Evolutionary conservation across 2,329 filamentous ascomycete species (phyloP).

Genomic region (Alternaria gaisen): DNA sequence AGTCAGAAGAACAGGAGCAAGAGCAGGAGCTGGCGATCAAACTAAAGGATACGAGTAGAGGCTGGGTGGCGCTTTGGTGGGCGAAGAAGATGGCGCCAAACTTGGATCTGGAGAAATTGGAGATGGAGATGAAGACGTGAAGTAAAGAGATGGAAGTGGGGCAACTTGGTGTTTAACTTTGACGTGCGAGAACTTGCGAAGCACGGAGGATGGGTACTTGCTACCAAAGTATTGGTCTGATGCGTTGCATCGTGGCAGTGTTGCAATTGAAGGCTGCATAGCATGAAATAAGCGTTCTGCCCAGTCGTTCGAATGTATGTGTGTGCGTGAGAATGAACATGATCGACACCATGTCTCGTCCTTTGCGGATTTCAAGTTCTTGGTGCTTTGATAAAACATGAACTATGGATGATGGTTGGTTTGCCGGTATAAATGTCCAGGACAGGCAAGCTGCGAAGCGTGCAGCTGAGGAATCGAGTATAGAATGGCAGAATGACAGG

Average conservation of each 20-base stretch:
- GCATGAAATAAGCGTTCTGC: background rate
- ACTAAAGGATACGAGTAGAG: slow-evolving; percentile 10
- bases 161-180: background rate
- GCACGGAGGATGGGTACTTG: background rate
- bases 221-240: background rate
- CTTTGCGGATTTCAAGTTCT: no score
- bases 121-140: background rate
- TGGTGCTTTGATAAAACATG: no score
- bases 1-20: slow-evolving; percentile 8
- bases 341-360: background rate
- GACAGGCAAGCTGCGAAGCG: no score
- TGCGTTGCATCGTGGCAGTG: background rate
- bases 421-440: no score
- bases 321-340: background rate
- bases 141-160: background rate
- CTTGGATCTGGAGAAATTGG: slow-evolving; percentile 3
- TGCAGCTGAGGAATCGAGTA: no score
- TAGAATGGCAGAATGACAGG: no score
- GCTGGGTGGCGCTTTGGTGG: slow-evolving; percentile 20
- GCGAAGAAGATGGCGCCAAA: slow-evolving; percentile 6
- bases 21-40: slow-evolving; percentile 8
- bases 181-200: background rate
- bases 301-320: background rate
- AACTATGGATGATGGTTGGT: no score
- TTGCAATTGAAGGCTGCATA: background rate